Evolutionary conservation across 257 asterid genomes (phyloP), one percentile per base, ranked within the genome.

Genomic region (Penstemon davidsonii): DNA sequence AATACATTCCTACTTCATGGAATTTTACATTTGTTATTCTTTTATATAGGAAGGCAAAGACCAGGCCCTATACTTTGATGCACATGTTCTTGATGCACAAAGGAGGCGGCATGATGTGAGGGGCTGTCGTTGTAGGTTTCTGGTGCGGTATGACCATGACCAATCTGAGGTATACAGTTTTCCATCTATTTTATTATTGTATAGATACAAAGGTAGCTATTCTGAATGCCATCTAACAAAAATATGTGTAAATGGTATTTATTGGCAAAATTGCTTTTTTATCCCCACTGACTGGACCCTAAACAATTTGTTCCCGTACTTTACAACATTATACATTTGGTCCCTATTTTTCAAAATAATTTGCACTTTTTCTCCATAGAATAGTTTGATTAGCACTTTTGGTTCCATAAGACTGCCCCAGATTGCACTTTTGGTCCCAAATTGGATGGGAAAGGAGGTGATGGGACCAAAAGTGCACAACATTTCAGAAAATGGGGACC

Each of bases 61-160:
- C 64, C 99, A 91, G 83, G 99, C 99, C 68, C 83, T 94, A 65
- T 94, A 94, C 83, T 94, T 83, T 52, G 99, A 94, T 80, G 99
- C 99, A 12, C 98, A 85, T 74, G 96, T 92, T 76, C 92, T 92
- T 56, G 92, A 87, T 80, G 94, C 98, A 55, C 96, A 91, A 74
- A 86, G 96, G 82, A 94, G 99, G 75, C 86, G 97, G 83, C 99
- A 94, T 65, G 99, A 94, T 47, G 90, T 81, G 62, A 79, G 99
- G 75, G 99, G 99, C 49, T 91, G 99, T 64, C 99, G 99, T 44
- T 93, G 99, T 82, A 86, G 99, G 77, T 93, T 90, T 76, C 86
- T 93, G 63, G 99, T 93, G 66, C 95, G 96, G 45, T 93, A 93
- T 67, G 96, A 88, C 82, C 99, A 93, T 40, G 99, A 90, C 75